Evolutionary conservation across 108 stramenopile species (phyloP), one percentile per base, ranked within the genome.

Genomic region (Bacterosira constricta): DNA sequence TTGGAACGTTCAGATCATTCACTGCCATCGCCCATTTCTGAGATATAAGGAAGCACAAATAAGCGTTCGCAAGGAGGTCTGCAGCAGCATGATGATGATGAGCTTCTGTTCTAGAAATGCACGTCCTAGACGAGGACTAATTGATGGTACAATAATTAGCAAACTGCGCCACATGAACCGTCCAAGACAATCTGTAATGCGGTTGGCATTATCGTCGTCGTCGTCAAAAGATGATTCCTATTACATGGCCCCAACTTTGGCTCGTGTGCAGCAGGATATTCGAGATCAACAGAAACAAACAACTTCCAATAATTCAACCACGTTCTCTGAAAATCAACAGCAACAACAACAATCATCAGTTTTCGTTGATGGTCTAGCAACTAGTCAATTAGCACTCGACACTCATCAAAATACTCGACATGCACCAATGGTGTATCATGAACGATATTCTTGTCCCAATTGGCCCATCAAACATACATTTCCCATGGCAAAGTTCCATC

Each of bases 391-490:
- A n/a, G 88, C 85, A 3, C 50, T 87, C 42, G 63, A 87, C 72
- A 87, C 90, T 21, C 31, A 29, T 9, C 27, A 37, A 38, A 91
- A 91, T 69, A 68, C 69, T 36, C 63, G 86, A 15, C 87, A 88
- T 71, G 68, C 79, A 37, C 90, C 90, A 8, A 74, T 88, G 36
- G 90, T 91, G 25, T 84, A 91, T 73, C 90, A 91, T 56, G 84
- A 85, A 61, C 54, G 75, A 17, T 91, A 91, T 47, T 91, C 90
- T 2, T 82, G 71, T 76, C 52, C 52, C 1, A 76, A 82, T 47
- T 91, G 90, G 90, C 90, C 90, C 12, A 15, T 38, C 12, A 64
- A 78, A 3, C 86, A 91, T 55, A 88, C 90, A 1, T 91, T 91
- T 73, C 90, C 90, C 15, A 82, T 82, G 80, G 69, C 58, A 23